Percentiles rank a stretch among this genome's conserved stretches.
Evolutionary conservation across 148 eudicot genomes (phyloP).

Genomic region (Heliamphora exappendiculata): DNA sequence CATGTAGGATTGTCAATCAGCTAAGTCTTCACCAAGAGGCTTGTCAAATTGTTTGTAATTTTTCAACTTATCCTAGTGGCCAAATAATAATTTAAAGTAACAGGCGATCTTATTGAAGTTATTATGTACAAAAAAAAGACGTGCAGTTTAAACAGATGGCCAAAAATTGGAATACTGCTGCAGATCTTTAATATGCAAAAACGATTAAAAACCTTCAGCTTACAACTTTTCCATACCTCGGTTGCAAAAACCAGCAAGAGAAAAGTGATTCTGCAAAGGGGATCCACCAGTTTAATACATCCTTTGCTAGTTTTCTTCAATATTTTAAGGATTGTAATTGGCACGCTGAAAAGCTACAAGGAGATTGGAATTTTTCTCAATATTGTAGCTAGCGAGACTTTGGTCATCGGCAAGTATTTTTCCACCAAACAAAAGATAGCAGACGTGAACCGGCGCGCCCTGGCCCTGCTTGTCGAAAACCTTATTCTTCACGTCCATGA

Average conservation of each 20-base stretch:
- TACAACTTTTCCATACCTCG: neutral
- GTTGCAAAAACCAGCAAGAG: neutral
- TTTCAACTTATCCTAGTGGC: no score
- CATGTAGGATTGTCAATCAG: neutral
- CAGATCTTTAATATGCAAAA: neutral
- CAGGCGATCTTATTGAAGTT: no score
- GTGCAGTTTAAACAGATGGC: neutral
- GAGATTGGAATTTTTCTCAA: conserved; percentile 19
- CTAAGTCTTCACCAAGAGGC: neutral
- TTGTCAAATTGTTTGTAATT: neutral
- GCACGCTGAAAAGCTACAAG: neutral
- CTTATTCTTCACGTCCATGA: conserved; percentile 15
- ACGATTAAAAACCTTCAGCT: neutral
- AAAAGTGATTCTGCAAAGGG: neutral
- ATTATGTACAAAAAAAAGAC: no score
- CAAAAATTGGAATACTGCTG: neutral
- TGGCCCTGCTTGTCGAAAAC: conserved; percentile 1
- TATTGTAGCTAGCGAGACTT: conserved; percentile 10
- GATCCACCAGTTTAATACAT: no score
- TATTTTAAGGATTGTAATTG: neutral
- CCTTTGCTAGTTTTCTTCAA: neutral
- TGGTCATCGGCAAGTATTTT: conserved; percentile 1
- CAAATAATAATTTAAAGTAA: no score
- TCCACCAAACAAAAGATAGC: conserved; percentile 10
- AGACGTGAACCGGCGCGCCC: neutral